Percentiles rank a stretch among this genome's conserved stretches.
phyloP scores from a whole-genome alignment of 106 monocot species.

The Triglochin maritima region DNA sequence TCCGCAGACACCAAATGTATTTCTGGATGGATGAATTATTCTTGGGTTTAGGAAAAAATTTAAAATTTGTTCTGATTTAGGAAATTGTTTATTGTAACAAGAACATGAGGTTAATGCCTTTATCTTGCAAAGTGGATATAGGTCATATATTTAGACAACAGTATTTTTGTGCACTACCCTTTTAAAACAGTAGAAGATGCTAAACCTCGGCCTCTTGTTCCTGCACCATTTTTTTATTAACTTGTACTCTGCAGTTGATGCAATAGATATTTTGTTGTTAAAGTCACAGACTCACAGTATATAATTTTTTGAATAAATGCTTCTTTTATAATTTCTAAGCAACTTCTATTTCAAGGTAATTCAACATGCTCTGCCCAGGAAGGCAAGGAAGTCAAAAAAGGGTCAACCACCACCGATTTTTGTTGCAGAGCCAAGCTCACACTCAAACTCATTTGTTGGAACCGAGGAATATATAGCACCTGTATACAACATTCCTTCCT shows the following conservation, averaged over 20 bases:
- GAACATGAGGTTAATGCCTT: too few species aligned
- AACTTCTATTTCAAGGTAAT: slow-evolving; percentile 42
- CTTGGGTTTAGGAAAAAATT: too few species aligned
- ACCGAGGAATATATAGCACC: slow-evolving; percentile 98
- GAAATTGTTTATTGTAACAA: too few species aligned
- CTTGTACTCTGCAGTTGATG: background rate
- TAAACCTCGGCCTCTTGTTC: too few species aligned
- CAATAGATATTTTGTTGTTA: background rate
- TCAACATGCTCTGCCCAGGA: slow-evolving; percentile 33
- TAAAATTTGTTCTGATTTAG: too few species aligned
- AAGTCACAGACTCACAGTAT: background rate
- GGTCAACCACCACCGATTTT: slow-evolving; percentile 49
- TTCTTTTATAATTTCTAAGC: background rate
- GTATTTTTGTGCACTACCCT: too few species aligned
- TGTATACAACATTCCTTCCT: slow-evolving; percentile 27
- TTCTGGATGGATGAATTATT: too few species aligned
- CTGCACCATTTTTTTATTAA: too few species aligned
- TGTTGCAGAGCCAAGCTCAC: slow-evolving; percentile 86
- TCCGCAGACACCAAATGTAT: too few species aligned
- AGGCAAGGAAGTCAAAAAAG: slow-evolving; percentile 43
- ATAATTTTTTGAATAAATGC: background rate
- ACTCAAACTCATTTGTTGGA: slow-evolving; percentile 97
- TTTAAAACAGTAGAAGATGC: too few species aligned
- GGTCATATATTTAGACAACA: too few species aligned
- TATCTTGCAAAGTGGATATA: too few species aligned